Conservation (phyloP, 2,329 filamentous ascomycete species). For the Alternaria ethzedia region DNA sequence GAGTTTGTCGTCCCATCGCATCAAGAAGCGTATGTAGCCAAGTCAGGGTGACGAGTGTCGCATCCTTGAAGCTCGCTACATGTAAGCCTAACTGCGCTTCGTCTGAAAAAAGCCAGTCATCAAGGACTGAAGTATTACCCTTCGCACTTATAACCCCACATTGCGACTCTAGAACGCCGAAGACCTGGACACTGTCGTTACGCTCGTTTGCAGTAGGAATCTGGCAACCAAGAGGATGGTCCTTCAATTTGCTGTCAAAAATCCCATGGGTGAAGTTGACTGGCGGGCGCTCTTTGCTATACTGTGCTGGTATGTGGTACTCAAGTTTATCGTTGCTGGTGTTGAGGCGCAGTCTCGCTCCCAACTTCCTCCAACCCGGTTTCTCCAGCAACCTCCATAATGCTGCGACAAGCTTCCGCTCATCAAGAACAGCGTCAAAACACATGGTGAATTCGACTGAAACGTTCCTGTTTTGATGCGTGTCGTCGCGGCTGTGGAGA, state of each 20-base stretch:
- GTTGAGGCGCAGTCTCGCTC: slow-evolving; percentile 53
- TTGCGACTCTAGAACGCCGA: not conserved
- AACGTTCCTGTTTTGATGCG: slow-evolving; percentile 6
- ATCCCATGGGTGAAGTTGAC: slow-evolving; percentile 50
- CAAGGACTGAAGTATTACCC: slow-evolving; percentile 10
- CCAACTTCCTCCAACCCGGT: slow-evolving; percentile 57
- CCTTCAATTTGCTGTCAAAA: slow-evolving; percentile 47
- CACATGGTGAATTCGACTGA: slow-evolving; percentile 39
- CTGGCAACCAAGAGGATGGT: slow-evolving; percentile 51
- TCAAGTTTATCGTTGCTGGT: slow-evolving; percentile 45
- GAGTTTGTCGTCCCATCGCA: slow-evolving; percentile 18
- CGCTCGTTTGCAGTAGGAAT: slow-evolving; percentile 42
- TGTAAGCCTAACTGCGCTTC: slow-evolving; percentile 23
- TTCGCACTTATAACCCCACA: slow-evolving; percentile 5
- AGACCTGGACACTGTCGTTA: slow-evolving; percentile 6
- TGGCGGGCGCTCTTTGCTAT: slow-evolving; percentile 48
- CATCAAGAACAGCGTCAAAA: slow-evolving; percentile 58
- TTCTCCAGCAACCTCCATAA: slow-evolving; percentile 51
- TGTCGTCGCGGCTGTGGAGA: slow-evolving; percentile 22
- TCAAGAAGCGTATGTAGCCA: slow-evolving; percentile 34
- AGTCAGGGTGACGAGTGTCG: slow-evolving; percentile 29
- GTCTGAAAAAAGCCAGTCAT: slow-evolving; percentile 19
- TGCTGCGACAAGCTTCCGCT: slow-evolving; percentile 46
- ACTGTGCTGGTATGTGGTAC: slow-evolving; percentile 51
- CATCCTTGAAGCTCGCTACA: slow-evolving; percentile 28